These are phyloP conservation scores for Alternaria metachromatica DNA, from an alignment of 2,329 filamentous ascomycete species.

Conservation along the genomic window DNA sequence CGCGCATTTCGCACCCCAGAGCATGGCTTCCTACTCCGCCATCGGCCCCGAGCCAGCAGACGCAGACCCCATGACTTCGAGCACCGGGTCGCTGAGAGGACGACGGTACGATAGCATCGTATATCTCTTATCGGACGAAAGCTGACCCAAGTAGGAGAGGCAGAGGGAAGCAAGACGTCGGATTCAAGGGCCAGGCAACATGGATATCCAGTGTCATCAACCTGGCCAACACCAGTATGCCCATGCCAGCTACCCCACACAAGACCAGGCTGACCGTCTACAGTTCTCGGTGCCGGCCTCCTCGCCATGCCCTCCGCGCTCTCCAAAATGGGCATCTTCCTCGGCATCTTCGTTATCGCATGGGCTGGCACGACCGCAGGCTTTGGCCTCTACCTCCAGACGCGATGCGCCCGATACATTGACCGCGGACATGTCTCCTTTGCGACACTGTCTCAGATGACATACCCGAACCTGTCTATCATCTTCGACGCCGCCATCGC, in stretches of 20 bases:
- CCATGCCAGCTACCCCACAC: slow-evolving; percentile 1
- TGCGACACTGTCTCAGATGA: slow-evolving; percentile 95
- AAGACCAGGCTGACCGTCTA: slow-evolving; percentile 16
- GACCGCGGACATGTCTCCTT: slow-evolving; percentile 90
- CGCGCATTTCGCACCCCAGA: slow-evolving; percentile 25
- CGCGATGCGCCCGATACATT: slow-evolving; percentile 89
- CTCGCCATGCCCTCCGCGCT: slow-evolving; percentile 95
- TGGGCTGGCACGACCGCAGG: slow-evolving; percentile 91
- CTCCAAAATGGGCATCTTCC: slow-evolving; percentile 90
- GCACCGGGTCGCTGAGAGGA: slow-evolving; percentile 50
- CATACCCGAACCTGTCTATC: slow-evolving; percentile 94
- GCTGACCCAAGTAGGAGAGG: slow-evolving; percentile 56
- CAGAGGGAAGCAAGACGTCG: slow-evolving; percentile 73
- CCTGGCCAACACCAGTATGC: slow-evolving; percentile 89
- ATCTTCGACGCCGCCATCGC: slow-evolving; percentile 96
- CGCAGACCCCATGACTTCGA: slow-evolving; percentile 50
- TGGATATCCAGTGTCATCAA: slow-evolving; percentile 94
- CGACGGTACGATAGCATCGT: slow-evolving; percentile 34
- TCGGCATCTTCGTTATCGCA: slow-evolving; percentile 82
- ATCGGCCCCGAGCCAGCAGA: slow-evolving; percentile 51
- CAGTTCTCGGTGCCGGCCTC: slow-evolving; percentile 91
- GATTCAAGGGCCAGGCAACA: slow-evolving; percentile 75
- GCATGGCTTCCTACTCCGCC: slow-evolving; percentile 57
- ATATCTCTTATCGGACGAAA: not conserved
- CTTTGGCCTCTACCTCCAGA: slow-evolving; percentile 94